A percentile compares a stretch with the other conserved stretches of the same genome.
These are phyloP conservation scores for Rhipidocladum racemiflorum DNA, from an alignment of 176 grass and related monocot genomes.

Conservation along the genomic window DNA sequence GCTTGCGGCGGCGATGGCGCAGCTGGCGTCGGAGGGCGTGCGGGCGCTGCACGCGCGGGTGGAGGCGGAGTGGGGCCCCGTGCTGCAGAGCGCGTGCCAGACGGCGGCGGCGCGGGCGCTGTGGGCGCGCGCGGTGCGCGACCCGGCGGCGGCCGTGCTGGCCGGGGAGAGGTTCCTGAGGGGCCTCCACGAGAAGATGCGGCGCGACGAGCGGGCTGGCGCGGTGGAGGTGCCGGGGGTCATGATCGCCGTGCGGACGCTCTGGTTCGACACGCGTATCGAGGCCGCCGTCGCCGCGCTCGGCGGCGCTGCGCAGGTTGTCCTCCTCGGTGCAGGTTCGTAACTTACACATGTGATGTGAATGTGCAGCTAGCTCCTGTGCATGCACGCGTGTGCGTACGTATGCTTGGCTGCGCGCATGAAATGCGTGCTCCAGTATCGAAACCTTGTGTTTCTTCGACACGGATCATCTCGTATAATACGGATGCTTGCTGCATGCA, in stretches of 20 bases:
- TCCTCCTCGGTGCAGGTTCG: conserved; percentile 91
- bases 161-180: conserved; percentile 68
- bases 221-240: conserved; percentile 74
- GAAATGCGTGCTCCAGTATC: background rate
- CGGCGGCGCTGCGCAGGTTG: conserved; percentile 59
- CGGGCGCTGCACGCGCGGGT: conserved; percentile 67
- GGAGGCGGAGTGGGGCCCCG: conserved; percentile 67
- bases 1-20: conserved; percentile 40
- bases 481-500: background rate
- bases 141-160: conserved; percentile 72
- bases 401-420: background rate
- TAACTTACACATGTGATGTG: background rate
- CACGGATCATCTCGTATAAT: background rate
- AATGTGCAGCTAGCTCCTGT: background rate
- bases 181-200: conserved; percentile 68
- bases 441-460: background rate
- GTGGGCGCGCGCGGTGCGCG: conserved; percentile 59
- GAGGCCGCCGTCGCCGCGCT: conserved; percentile 60
- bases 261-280: conserved; percentile 84
- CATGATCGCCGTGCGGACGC: conserved; percentile 80
- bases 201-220: conserved; percentile 58
- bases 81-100: conserved; percentile 91
- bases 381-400: background rate
- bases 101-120: conserved; percentile 83
- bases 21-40: conserved; percentile 54